A percentile compares a stretch with the other conserved stretches of the same genome.
phyloP scores from a whole-genome alignment of 371 early-diverging fungal species.

The Apophysomyces variabilis region DNA sequence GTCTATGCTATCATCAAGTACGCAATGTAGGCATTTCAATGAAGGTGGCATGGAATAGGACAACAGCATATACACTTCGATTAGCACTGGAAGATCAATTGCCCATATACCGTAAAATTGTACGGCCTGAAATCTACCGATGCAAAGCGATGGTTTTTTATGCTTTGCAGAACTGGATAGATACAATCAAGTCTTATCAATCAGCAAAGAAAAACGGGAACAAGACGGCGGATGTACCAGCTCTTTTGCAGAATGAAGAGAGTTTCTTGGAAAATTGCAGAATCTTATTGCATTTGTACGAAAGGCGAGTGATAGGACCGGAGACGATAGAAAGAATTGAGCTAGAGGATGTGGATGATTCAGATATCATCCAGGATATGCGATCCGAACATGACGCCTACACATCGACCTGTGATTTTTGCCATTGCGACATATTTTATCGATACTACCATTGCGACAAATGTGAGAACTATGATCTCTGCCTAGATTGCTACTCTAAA shows the following conservation, averaged over 20 bases:
- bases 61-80: conserved; percentile 28
- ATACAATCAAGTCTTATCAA: not conserved
- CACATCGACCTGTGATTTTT: conserved; percentile 39
- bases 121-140: conserved; percentile 41
- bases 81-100: conserved; percentile 33
- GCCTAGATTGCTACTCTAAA: conserved; percentile 35
- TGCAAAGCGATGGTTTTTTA: conserved; percentile 39
- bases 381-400: conserved; percentile 15
- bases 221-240: not conserved
- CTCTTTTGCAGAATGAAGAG: not conserved
- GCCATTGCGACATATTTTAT: conserved; percentile 38
- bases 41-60: conserved; percentile 49
- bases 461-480: conserved; percentile 38
- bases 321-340: conserved; percentile 28
- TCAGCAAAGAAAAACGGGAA: not conserved
- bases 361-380: conserved; percentile 5
- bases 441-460: conserved; percentile 37
- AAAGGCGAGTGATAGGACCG: conserved; percentile 23
- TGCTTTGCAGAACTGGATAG: conserved; percentile 27
- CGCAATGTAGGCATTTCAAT: conserved; percentile 34
- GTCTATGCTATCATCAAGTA: conserved; percentile 47
- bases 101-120: conserved; percentile 35
- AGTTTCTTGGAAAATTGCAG: conserved; percentile 18
- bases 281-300: conserved; percentile 20
- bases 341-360: conserved; percentile 19